Base-by-base conservation (phyloP, 2,329 filamentous ascomycete species). In the Curvularia verruculosa region DNA sequence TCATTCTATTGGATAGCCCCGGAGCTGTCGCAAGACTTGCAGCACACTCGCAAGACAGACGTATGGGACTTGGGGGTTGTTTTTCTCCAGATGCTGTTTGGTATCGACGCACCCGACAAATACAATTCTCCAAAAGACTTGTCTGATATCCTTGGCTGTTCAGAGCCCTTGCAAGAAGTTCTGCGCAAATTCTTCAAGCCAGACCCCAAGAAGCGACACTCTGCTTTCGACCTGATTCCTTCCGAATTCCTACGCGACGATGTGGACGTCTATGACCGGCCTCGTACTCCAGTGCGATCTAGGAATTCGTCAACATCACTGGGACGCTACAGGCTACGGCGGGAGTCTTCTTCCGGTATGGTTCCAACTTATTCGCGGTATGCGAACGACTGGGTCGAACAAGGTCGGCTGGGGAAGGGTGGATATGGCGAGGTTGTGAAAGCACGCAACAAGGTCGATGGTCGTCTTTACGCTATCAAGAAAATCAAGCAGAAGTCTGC, bases 391-490 rank as follows among this genome's bases (percentile, higher is more conserved):
- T 99, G 96, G 77, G 88, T 93, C 18, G 93, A 98, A 77, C 88
- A 95, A 70, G 92, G 91, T 13, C 86, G 90, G 4, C 82, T 99
- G 12, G 95, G 95, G 3, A 96, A 94, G 74, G 95, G 95, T 41
- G 95, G 94, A 0, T 99, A 96, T 77, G 95, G 95, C 5, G 92
- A 97, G 77, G 95, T 99, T 21, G 92, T 98, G 53, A 96, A 96
- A 75, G 94, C 94, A 2, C 86, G 94, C 29, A 96, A 96, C 76
- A 96, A 95, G 78, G 85, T 97, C 3, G 95, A 98, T 73, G 91
- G 91, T 0, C 90, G 93, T 56, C 89, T 96, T 41, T 99, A 98
- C 77, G 95, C 95, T 18, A 91, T 99, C 73, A 99, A 99, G 76
- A 97, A 98, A 74, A 95, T 99, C 60, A 91, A 88, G 1, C 91